Conservation (phyloP, 345 rosid genomes). For the Fremontodendron californicum region DNA sequence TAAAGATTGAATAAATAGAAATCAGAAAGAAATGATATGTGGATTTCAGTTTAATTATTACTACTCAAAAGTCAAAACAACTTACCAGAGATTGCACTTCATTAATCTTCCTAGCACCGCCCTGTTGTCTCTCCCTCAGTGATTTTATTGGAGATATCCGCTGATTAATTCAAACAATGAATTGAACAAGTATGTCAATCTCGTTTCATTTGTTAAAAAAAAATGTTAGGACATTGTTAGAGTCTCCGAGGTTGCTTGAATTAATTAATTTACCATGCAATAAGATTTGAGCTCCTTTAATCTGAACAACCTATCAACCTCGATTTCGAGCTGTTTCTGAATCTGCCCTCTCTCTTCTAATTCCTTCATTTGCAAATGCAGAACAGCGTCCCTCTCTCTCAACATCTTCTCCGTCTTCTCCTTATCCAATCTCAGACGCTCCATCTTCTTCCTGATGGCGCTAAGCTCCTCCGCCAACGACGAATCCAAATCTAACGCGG, state of each 20-base stretch:
- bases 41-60: not conserved
- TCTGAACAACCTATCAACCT: constrained; percentile 81
- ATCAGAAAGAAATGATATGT: too few species aligned
- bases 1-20: not conserved
- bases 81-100: constrained; percentile 14
- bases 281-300: constrained; percentile 66
- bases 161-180: constrained; percentile 25
- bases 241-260: not conserved
- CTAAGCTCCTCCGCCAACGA: constrained; percentile 83
- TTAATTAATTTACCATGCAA: constrained; percentile 42
- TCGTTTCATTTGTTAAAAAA: not conserved
- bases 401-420: constrained; percentile 63
- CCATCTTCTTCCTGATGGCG: constrained; percentile 71
- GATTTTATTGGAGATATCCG: constrained; percentile 60
- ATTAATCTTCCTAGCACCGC: constrained; percentile 20
- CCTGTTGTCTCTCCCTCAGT: constrained; percentile 56
- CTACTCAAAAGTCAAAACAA: too few species aligned
- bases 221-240: not conserved
- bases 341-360: constrained; percentile 47
- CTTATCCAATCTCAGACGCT: constrained; percentile 53
- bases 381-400: constrained; percentile 34
- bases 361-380: constrained; percentile 50
- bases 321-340: constrained; percentile 67
- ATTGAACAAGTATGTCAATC: not conserved
- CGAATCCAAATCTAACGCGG: constrained; percentile 41